Percentiles rank a stretch among this genome's conserved stretches.
Conservation (phyloP, 441 rosid species). For the Pelargonium exstipulatum region DNA sequence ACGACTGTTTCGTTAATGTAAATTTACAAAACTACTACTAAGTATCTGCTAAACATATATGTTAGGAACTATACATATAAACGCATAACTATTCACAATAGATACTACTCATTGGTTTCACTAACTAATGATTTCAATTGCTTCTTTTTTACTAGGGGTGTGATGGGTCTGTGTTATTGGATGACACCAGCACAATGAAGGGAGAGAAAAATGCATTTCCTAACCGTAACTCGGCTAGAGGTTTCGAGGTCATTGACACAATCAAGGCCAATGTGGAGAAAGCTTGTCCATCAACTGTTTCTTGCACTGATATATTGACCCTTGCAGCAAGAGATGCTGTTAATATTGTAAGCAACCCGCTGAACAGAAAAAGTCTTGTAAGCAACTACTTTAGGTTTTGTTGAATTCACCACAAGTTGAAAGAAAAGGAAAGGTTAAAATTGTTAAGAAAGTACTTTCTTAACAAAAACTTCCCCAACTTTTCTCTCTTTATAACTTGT, state of each 20-base stretch:
- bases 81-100: no score
- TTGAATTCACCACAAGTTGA: no score
- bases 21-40: neutral
- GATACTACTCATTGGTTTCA: no score
- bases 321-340: conserved; percentile 66
- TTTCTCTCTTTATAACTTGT: no score
- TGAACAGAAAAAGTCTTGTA: neutral
- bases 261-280: conserved; percentile 54
- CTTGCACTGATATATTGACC: conserved; percentile 57
- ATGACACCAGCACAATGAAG: conserved; percentile 31
- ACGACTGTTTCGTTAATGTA: conserved; percentile 64
- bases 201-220: conserved; percentile 48
- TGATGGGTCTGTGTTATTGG: conserved; percentile 55
- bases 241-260: conserved; percentile 55
- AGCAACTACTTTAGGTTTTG: no score
- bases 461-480: no score
- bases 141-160: conserved; percentile 38
- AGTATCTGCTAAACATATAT: no score
- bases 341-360: conserved; percentile 32
- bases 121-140: neutral
- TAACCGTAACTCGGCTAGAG: conserved; percentile 53
- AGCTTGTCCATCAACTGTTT: conserved; percentile 52
- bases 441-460: no score
- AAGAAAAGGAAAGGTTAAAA: no score
- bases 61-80: no score